Evolutionary conservation across 1,284 basidiomycete species (phyloP), one percentile per base, ranked within the genome.

Genomic region (Hymenochaete sp.): DNA sequence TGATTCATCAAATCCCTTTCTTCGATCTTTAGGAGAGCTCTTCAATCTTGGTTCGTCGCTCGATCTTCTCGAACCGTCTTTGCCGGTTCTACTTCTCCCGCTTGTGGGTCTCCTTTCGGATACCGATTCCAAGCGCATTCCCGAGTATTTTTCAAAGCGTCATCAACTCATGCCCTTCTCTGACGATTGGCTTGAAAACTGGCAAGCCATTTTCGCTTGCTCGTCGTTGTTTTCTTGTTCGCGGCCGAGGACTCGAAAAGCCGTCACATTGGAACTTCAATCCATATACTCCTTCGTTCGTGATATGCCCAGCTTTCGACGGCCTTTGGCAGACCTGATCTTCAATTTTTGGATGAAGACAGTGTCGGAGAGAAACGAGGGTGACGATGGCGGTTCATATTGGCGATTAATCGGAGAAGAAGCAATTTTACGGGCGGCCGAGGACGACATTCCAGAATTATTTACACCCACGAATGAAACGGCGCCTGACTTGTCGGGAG

Each of bases 341-440:
- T 70, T 73, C 55, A 64, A 67, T 38, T 73, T 74, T 52, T 77
- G 75, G 61, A 63, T 64, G 52, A 61, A 60, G 14, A 66, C 67
- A 35, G 58, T 68, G 7, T 42, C 49, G 8, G 61, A 60, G n/a
- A 62, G 58, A 32, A 58, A 57, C 13, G 62, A 63, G 13, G 63
- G 59, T 29, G 63, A 67, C 38, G 61, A 73, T 48, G 66, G 69
- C 38, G 67, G 73, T 25, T 64, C 69, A 24, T 63, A 77, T 49
- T 84, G 80, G 75, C 70, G 67, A 38, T 70, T 84, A 41, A 62
- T 85, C 2, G 76, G 72, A 3, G 76, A 82, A 43, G 79, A 82
- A 57, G 62, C 75, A 13, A 75, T 79, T 5, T 54, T 73, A 40
- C 67, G 72, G 27, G 63, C 63, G n/a, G 65, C 67, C 9, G 70